Evolutionary conservation across 2,329 filamentous ascomycete species (phyloP).

Genomic region (Saccharata proteae): DNA sequence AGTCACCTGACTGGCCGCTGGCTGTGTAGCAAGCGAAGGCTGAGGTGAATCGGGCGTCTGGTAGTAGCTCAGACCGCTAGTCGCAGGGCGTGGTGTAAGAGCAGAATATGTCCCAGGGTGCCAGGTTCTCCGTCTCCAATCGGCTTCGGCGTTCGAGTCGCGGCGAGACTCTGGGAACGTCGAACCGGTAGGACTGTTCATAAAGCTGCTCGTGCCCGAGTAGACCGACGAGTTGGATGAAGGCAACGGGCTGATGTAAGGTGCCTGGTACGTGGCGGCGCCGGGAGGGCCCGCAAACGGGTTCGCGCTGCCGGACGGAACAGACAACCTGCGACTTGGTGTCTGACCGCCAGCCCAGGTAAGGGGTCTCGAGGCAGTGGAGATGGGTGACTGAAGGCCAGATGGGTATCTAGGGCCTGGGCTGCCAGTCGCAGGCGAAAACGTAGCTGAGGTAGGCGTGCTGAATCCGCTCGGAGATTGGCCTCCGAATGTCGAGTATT

Average conservation of each 20-base stretch:
- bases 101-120: slow-evolving; percentile 63
- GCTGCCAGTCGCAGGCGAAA: slow-evolving; percentile 64
- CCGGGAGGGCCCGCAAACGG: slow-evolving; percentile 59
- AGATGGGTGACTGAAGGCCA: slow-evolving; percentile 58
- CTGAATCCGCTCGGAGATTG: slow-evolving; percentile 63
- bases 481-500: slow-evolving; percentile 51
- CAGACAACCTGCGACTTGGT: slow-evolving; percentile 65
- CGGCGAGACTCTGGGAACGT: slow-evolving; percentile 50
- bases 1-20: slow-evolving; percentile 38
- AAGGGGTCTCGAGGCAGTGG: slow-evolving; percentile 55
- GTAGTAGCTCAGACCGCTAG: slow-evolving; percentile 64
- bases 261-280: slow-evolving; percentile 42
- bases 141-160: slow-evolving; percentile 61
- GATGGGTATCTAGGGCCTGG: slow-evolving; percentile 53
- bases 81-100: slow-evolving; percentile 48
- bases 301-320: slow-evolving; percentile 57
- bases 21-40: slow-evolving; percentile 34
- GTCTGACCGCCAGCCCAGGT: slow-evolving; percentile 61
- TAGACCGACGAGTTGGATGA: slow-evolving; percentile 41
- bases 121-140: slow-evolving; percentile 79
- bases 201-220: slow-evolving; percentile 48
- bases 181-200: slow-evolving; percentile 55
- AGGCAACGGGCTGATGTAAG: slow-evolving; percentile 43
- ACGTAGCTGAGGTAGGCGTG: slow-evolving; percentile 74
- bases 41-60: slow-evolving; percentile 55